Conservation (phyloP, 192 early-diverging fungal genomes). For the Backusella psychrophila region DNA sequence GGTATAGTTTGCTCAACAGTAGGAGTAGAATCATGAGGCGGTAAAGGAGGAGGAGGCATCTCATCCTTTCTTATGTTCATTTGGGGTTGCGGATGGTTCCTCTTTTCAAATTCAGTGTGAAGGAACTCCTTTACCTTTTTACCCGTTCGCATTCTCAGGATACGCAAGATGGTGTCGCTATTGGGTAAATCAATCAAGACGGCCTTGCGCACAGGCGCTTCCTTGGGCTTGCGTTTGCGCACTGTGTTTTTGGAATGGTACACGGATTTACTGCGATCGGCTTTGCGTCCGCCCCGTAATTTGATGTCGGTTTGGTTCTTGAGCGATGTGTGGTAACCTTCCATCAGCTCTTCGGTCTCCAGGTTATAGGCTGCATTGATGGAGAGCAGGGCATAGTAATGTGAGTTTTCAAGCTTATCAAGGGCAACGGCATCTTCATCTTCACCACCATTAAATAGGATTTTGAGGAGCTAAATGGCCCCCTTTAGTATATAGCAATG, state of each 20-base stretch:
- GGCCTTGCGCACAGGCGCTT: slow-evolving; percentile 1
- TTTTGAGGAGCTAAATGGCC: slow-evolving; percentile 55
- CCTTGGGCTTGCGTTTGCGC: slow-evolving; percentile 12
- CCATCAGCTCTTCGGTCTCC: slow-evolving; percentile 62
- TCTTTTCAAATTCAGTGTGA: slow-evolving; percentile 33
- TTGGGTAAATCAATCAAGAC: slow-evolving; percentile 40
- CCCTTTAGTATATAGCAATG: not conserved
- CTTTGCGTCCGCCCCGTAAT: slow-evolving; percentile 34
- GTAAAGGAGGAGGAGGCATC: not conserved
- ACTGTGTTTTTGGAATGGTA: slow-evolving; percentile 37
- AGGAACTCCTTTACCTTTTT: slow-evolving; percentile 44
- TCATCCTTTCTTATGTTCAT: not conserved
- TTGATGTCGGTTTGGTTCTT: slow-evolving; percentile 32
- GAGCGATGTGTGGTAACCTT: slow-evolving; percentile 49
- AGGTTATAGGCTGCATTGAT: slow-evolving; percentile 66
- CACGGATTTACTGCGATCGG: slow-evolving; percentile 39
- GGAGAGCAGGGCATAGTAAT: slow-evolving; percentile 65
- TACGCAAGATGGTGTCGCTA: slow-evolving; percentile 47
- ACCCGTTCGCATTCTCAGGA: slow-evolving; percentile 46
- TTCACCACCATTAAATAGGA: slow-evolving; percentile 70
- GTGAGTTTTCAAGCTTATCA: slow-evolving; percentile 60
- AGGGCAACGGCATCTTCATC: slow-evolving; percentile 61
- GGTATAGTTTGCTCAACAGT: not conserved
- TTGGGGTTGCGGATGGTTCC: slow-evolving; percentile 18
- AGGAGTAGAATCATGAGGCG: not conserved